Evolutionary conservation across 306 rosid species (phyloP).

Genomic region (Bauhinia variegata): DNA sequence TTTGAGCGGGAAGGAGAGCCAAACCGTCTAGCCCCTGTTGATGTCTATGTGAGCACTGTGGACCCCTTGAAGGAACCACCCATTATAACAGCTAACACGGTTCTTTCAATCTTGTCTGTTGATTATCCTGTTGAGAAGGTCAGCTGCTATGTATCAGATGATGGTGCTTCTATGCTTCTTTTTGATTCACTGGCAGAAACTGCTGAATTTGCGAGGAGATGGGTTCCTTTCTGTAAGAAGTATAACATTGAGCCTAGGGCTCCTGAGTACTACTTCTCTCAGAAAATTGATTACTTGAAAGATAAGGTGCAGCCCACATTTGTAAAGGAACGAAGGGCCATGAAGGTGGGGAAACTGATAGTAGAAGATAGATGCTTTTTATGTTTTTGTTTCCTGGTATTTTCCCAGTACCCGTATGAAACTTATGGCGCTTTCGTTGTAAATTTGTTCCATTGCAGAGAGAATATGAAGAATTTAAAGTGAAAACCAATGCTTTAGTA

Average conservation of each 20-base stretch:
- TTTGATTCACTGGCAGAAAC: conserved; percentile 67
- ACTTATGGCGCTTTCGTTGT: neutral
- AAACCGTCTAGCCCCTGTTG: conserved; percentile 50
- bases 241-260: conserved; percentile 60
- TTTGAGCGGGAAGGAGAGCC: conserved; percentile 54
- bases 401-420: neutral
- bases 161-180: conserved; percentile 69
- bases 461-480: conserved; percentile 97
- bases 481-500: conserved; percentile 79
- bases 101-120: conserved; percentile 59
- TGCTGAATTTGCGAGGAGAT: conserved; percentile 66
- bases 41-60: conserved; percentile 61
- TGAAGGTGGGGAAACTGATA: conserved; percentile 50
- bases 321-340: conserved; percentile 69
- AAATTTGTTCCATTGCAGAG: conserved; percentile 57
- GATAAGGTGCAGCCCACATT: conserved; percentile 63
- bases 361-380: neutral
- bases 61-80: conserved; percentile 76
- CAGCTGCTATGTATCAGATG: conserved; percentile 64
- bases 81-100: conserved; percentile 62
- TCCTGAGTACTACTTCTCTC: conserved; percentile 62
- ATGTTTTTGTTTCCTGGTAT: neutral
- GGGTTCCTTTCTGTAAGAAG: conserved; percentile 73
- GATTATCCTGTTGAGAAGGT: conserved; percentile 67
- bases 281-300: conserved; percentile 70